Conservation (phyloP, 2,329 filamentous ascomycete species). For the Sclerotinia sclerotiorum region DNA sequence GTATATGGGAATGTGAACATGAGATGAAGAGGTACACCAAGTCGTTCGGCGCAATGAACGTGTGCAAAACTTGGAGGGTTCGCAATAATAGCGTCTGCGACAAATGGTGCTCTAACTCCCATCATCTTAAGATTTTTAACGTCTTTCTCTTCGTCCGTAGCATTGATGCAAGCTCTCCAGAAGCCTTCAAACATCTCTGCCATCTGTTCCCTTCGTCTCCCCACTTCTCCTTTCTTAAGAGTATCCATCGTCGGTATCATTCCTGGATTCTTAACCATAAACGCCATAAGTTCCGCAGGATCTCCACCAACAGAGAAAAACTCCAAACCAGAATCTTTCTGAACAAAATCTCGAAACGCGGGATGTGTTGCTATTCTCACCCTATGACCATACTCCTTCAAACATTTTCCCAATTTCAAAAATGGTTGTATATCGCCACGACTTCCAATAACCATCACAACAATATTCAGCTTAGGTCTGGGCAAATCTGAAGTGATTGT, state of each 20-base stretch:
- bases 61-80: constrained; percentile 80
- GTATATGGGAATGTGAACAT: constrained; percentile 90
- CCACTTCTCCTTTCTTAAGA: constrained; percentile 71
- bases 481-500: constrained; percentile 24
- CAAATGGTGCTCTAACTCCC: constrained; percentile 59
- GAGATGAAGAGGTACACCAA: constrained; percentile 75
- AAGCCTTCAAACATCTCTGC: constrained; percentile 81
- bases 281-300: constrained; percentile 79
- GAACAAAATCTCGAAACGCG: constrained; percentile 72
- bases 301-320: constrained; percentile 81
- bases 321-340: constrained; percentile 70
- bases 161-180: constrained; percentile 75
- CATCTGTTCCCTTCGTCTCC: constrained; percentile 66
- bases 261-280: constrained; percentile 80
- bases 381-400: constrained; percentile 72
- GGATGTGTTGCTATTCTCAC: constrained; percentile 79
- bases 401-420: constrained; percentile 68
- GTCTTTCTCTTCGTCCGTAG: constrained; percentile 68
- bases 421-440: constrained; percentile 82
- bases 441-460: constrained; percentile 81
- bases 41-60: constrained; percentile 74
- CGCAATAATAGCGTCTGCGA: constrained; percentile 80
- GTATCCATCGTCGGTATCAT: constrained; percentile 73
- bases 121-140: constrained; percentile 62
- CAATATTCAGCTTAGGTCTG: constrained; percentile 61